Conservation (phyloP, 2,329 filamentous ascomycete genomes). For the Colletotrichum costaricense region DNA sequence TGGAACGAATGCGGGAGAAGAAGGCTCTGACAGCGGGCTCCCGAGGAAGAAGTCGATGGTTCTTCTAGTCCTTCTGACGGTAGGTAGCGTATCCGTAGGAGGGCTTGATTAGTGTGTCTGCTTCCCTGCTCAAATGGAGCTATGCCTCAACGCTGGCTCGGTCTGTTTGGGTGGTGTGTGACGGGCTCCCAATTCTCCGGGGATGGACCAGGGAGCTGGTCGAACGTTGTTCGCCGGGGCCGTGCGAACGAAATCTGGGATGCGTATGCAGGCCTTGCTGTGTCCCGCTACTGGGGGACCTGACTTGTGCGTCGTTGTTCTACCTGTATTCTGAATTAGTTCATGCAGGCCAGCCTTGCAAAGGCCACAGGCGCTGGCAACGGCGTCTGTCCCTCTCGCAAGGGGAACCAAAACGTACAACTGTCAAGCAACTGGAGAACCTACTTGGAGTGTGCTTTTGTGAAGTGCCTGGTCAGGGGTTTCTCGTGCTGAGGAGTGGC, state of each 20-base stretch:
- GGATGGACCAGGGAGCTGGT: constrained; percentile 34
- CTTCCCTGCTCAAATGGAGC: constrained; percentile 12
- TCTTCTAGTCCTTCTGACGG: constrained; percentile 22
- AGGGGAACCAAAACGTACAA: constrained; percentile 26
- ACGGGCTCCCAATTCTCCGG: constrained; percentile 32
- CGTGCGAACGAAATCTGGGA: constrained; percentile 31
- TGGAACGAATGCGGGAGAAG: background rate
- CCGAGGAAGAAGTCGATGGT: constrained; percentile 15
- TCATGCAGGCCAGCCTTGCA: constrained; percentile 36
- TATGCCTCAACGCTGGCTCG: constrained; percentile 15
- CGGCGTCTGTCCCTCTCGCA: background rate
- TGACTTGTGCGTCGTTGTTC: constrained; percentile 18
- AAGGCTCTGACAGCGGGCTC: constrained; percentile 6
- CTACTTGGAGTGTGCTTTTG: background rate
- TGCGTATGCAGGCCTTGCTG: constrained; percentile 29
- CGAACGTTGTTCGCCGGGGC: constrained; percentile 33
- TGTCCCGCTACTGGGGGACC: constrained; percentile 28
- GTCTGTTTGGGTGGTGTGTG: constrained; percentile 26
- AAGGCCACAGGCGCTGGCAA: constrained; percentile 22
- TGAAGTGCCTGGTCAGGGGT: constrained; percentile 7
- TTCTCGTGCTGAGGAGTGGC: constrained; percentile 17
- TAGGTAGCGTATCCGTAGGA: constrained; percentile 13
- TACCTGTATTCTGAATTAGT: constrained; percentile 34
- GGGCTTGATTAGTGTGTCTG: constrained; percentile 3
- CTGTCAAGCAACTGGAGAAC: constrained; percentile 17